Percentiles rank a stretch among this genome's conserved stretches.
Conservation (phyloP, 139 green algal genomes). For the Picochlorum sp. region DNA sequence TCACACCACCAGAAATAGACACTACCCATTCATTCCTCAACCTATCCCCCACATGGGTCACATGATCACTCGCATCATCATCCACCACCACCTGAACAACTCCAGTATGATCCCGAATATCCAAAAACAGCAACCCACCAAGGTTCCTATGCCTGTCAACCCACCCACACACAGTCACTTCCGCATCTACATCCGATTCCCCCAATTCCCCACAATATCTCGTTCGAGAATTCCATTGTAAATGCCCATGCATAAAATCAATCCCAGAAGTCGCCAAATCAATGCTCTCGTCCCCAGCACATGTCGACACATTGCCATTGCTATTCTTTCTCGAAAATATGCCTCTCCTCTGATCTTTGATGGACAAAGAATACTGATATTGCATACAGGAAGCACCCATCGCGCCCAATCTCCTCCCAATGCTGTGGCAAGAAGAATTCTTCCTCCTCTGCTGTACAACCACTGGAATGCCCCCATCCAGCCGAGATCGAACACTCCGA, state of each 20-base stretch:
- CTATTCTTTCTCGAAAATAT: too few species aligned
- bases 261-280: background rate
- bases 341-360: too few species aligned
- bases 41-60: constrained; percentile 34
- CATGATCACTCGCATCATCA: constrained; percentile 38
- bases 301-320: too few species aligned
- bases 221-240: constrained; percentile 26
- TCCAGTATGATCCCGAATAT: constrained; percentile 87
- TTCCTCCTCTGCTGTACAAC: too few species aligned
- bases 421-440: too few species aligned
- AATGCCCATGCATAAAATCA: constrained; percentile 5
- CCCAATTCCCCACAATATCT: constrained; percentile 41
- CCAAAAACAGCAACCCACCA: constrained; percentile 87
- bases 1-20: constrained; percentile 59
- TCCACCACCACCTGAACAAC: constrained; percentile 70
- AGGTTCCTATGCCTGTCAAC: constrained; percentile 86
- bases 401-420: too few species aligned
- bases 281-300: background rate
- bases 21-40: constrained; percentile 89
- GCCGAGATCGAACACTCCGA: too few species aligned
- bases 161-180: constrained; percentile 87
- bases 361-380: too few species aligned
- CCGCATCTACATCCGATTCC: constrained; percentile 35
- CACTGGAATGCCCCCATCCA: too few species aligned
- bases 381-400: too few species aligned